Conservation (phyloP, 495 filamentous ascomycete species). For the Ramalina intermedia region DNA sequence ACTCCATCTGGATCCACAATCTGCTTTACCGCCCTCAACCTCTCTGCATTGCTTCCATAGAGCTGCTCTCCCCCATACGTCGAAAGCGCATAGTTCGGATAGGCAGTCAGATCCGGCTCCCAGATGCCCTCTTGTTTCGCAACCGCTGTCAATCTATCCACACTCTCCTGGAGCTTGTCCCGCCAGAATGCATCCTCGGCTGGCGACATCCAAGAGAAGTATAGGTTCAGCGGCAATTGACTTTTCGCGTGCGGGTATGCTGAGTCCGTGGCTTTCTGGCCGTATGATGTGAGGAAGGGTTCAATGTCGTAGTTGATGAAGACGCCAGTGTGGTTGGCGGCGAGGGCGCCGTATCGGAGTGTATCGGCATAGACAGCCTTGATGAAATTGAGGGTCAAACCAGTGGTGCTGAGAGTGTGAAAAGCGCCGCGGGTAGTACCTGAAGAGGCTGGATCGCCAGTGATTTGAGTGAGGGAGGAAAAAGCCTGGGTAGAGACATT, state of each 20-base stretch:
- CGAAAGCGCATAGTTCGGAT: conserved; percentile 6
- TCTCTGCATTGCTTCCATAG: conserved; percentile 5
- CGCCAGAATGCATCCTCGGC: conserved; percentile 4
- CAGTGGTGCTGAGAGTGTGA: background rate
- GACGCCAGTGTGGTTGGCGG: background rate
- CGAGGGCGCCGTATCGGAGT: background rate
- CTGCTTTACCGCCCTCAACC: conserved; percentile 3
- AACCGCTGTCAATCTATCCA: conserved; percentile 2
- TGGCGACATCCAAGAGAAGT: conserved; percentile 3
- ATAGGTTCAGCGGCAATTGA: conserved; percentile 4
- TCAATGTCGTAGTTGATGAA: conserved; percentile 6
- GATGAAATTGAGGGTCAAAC: background rate
- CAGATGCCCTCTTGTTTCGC: conserved; percentile 7
- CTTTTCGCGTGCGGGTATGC: conserved; percentile 4
- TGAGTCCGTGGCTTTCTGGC: conserved; percentile 4
- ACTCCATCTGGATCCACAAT: conserved; percentile 4
- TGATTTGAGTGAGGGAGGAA: background rate
- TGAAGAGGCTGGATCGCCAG: background rate
- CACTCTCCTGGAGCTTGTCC: background rate
- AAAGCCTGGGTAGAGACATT: background rate
- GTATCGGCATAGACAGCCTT: background rate
- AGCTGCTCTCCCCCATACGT: conserved; percentile 1
- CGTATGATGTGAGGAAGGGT: conserved; percentile 4
- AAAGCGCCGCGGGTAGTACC: background rate
- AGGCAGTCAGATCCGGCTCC: background rate